Evolutionary conservation across 2,329 filamentous ascomycete species (phyloP).

Genomic region (Huntiella omanensis): DNA sequence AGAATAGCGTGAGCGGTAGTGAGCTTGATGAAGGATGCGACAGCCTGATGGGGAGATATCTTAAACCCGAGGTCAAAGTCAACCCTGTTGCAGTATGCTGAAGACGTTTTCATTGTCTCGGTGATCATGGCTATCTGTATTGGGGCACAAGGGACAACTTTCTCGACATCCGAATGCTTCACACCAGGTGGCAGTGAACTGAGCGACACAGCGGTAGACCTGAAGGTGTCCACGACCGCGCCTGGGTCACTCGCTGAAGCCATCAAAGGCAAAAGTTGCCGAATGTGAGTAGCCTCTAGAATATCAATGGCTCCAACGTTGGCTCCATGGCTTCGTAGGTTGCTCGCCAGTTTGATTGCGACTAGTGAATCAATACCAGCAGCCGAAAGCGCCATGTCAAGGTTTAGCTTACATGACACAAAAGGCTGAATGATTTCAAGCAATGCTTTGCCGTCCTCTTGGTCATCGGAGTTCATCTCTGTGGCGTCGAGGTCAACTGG

Average conservation of each 20-base stretch:
- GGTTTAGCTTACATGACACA: constrained; percentile 21
- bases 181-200: too few species aligned
- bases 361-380: constrained; percentile 45
- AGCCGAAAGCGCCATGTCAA: constrained; percentile 26
- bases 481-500: too few species aligned
- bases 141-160: constrained; percentile 45
- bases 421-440: constrained; percentile 22
- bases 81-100: constrained; percentile 62
- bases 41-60: constrained; percentile 22
- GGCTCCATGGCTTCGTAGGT: constrained; percentile 37
- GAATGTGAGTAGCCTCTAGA: neutral
- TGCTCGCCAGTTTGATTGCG: constrained; percentile 36
- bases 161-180: constrained; percentile 16
- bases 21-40: constrained; percentile 29
- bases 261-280: neutral
- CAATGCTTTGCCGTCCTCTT: constrained; percentile 15
- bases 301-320: constrained; percentile 39
- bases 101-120: constrained; percentile 42
- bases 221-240: neutral
- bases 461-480: too few species aligned
- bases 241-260: neutral
- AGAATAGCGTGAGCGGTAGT: constrained; percentile 44
- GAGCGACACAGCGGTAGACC: too few species aligned
- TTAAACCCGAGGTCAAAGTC: constrained; percentile 35
- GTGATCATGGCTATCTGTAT: constrained; percentile 65